Percentiles rank a stretch among this genome's conserved stretches.
Conservation (phyloP, 1,139 yeast genomes). For the Hemisphaericaspora subhashii region DNA sequence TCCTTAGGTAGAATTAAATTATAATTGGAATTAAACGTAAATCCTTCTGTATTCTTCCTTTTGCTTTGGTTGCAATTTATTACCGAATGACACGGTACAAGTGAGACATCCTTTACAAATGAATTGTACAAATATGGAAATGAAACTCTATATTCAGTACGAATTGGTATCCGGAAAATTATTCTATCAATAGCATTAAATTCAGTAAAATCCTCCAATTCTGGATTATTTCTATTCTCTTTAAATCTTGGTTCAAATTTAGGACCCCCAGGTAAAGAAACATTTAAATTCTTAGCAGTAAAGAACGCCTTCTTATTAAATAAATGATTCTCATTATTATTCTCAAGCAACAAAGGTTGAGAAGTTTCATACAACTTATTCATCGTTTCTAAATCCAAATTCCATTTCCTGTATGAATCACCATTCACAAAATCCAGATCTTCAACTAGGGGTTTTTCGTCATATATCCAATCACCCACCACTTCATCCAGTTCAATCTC, state of each 20-base stretch:
- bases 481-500: conserved; percentile 64
- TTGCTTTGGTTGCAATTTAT: conserved; percentile 38
- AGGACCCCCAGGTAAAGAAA: conserved; percentile 94
- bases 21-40: conserved; percentile 51
- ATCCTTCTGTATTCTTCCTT: conserved; percentile 53
- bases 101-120: conserved; percentile 62
- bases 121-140: conserved; percentile 85
- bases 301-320: conserved; percentile 78
- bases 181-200: conserved; percentile 87
- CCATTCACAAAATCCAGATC: conserved; percentile 60
- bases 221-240: conserved; percentile 55
- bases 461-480: conserved; percentile 78
- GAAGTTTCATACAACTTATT: conserved; percentile 66
- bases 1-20: conserved; percentile 56
- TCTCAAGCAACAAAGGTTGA: conserved; percentile 64
- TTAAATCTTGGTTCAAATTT: conserved; percentile 87
- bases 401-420: conserved; percentile 75
- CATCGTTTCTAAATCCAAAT: conserved; percentile 60
- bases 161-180: conserved; percentile 71
- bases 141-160: conserved; percentile 84
- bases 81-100: conserved; percentile 65
- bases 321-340: conserved; percentile 58
- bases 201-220: conserved; percentile 79
- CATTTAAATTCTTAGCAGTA: conserved; percentile 87
- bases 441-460: conserved; percentile 70